phyloP scores from a whole-genome alignment of 1,139 yeast species.

The Pichia norvegensis region DNA sequence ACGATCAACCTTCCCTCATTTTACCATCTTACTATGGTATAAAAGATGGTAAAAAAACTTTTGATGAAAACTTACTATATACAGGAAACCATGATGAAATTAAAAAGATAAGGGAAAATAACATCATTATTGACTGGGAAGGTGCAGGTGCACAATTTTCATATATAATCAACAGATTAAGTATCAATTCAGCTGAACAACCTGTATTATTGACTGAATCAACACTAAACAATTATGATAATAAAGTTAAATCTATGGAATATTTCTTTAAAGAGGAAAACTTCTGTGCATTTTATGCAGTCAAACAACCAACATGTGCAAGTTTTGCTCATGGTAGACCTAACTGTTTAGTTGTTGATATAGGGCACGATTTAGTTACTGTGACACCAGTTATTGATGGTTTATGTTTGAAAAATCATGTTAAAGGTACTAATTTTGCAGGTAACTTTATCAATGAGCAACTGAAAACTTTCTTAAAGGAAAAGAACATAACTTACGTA shows the following conservation, averaged over 20 bases:
- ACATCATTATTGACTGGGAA: conserved; percentile 65
- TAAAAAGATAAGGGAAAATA: conserved; percentile 52
- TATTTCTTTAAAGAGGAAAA: conserved; percentile 62
- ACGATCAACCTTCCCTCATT: conserved; percentile 76
- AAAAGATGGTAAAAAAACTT: conserved; percentile 20
- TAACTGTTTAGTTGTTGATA: conserved; percentile 84
- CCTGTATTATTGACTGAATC: conserved; percentile 81
- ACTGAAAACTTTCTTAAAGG: conserved; percentile 19
- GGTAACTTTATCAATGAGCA: conserved; percentile 52
- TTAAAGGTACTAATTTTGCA: conserved; percentile 59
- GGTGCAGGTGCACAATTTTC: conserved; percentile 61
- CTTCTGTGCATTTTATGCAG: conserved; percentile 81
- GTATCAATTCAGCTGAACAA: conserved; percentile 54
- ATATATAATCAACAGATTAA: conserved; percentile 44
- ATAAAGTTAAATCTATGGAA: conserved; percentile 69
- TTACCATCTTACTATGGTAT: conserved; percentile 55
- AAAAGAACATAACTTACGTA: conserved; percentile 26
- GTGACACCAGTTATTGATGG: conserved; percentile 96
- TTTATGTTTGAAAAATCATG: conserved; percentile 66
- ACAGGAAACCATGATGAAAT: conserved; percentile 47
- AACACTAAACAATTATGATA: conserved; percentile 68
- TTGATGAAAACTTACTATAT: conserved; percentile 53
- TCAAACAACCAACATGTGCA: conserved; percentile 81
- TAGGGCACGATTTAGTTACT: conserved; percentile 78
- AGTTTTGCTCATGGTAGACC: conserved; percentile 93